Base-by-base conservation (phyloP, 169 alveolate genomes). In the Plasmodium vivax region DNA sequence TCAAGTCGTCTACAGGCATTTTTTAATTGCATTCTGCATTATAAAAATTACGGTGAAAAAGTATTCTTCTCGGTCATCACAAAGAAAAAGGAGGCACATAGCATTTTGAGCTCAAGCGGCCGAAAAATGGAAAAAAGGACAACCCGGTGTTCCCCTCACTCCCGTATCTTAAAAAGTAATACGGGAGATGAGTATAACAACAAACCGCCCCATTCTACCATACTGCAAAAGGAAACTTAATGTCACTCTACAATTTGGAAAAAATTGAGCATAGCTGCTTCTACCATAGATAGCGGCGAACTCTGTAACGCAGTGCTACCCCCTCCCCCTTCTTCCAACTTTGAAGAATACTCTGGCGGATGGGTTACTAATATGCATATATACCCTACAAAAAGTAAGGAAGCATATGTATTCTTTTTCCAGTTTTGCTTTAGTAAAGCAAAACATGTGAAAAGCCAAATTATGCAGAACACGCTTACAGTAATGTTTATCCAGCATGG, bases 401-500 rank as follows among this genome's bases (percentile, higher is more conserved):
- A 71, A 34, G 8, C 30, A 83, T 51, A 84, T 47, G 19, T 68
- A 85, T 85, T 51, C 36, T 51, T 43, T 85, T 75, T 73, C 83
- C 79, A 14, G 62, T 74, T 85, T 85, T 85, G 56, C 82, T 51
- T 74, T 23, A 0, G 32, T 32, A 75, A 34, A 74, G 93, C 62
- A 74, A 74, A 85, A 85, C 30, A 1, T 16, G 2, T n/a, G 19
- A 85, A 85, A 85, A 74, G 79, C 71, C 58, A 85, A 9, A 23
- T 68, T 10, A 10, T 68, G 2, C 58, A 58, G 62, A 51, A 51
- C 62, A 51, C 62, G 27, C 62, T 4, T 73, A 85, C 79, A 47
- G 85, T 85, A 85, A 74, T 74, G 93, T 85, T 41, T 68, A 85
- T 74, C 75, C 83, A 43, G 98, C 96, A 96, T 97, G 97, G 98